Evolutionary conservation across 768 basidiomycete species (phyloP).

Genomic region (Suillus lakei): DNA sequence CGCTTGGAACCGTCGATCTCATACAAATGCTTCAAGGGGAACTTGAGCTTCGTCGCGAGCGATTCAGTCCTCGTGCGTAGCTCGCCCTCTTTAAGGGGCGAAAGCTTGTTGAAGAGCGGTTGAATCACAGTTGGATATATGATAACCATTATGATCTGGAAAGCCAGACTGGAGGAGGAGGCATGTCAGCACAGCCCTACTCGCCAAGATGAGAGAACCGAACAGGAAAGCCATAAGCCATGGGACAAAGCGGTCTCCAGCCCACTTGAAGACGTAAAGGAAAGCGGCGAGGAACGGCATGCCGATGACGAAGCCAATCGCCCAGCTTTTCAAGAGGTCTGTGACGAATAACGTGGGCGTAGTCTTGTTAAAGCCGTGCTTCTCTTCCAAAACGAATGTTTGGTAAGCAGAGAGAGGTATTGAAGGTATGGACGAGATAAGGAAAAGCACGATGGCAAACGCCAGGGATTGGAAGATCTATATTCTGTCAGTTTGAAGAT

Average conservation of each 20-base stretch:
- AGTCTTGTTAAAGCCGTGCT: conserved; percentile 97
- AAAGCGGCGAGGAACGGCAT: conserved; percentile 87
- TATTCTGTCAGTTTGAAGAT: conserved; percentile 1
- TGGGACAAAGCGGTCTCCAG: conserved; percentile 89
- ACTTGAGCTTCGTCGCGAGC: conserved; percentile 81
- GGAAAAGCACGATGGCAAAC: conserved; percentile 70
- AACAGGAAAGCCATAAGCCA: conserved; percentile 95
- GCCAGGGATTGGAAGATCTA: conserved; percentile 86
- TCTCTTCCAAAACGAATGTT: conserved; percentile 94
- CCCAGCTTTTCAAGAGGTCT: conserved; percentile 84
- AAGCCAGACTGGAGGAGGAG: conserved; percentile 57
- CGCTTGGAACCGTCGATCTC: conserved; percentile 98
- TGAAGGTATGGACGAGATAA: conserved; percentile 67
- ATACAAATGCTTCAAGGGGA: conserved; percentile 93
- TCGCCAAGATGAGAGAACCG: conserved; percentile 29
- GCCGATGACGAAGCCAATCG: conserved; percentile 71
- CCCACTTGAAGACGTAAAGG: conserved; percentile 90
- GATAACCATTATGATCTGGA: conserved; percentile 86
- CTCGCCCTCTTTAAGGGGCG: conserved; percentile 79
- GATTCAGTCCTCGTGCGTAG: conserved; percentile 77
- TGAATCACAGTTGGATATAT: conserved; percentile 88
- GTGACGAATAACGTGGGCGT: conserved; percentile 74
- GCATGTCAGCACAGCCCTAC: background rate
- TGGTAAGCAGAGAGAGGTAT: conserved; percentile 82
- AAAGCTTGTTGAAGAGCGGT: conserved; percentile 97